Evolutionary conservation across 2,329 filamentous ascomycete species (phyloP).

Genomic region (Domatiomyces catenatus): DNA sequence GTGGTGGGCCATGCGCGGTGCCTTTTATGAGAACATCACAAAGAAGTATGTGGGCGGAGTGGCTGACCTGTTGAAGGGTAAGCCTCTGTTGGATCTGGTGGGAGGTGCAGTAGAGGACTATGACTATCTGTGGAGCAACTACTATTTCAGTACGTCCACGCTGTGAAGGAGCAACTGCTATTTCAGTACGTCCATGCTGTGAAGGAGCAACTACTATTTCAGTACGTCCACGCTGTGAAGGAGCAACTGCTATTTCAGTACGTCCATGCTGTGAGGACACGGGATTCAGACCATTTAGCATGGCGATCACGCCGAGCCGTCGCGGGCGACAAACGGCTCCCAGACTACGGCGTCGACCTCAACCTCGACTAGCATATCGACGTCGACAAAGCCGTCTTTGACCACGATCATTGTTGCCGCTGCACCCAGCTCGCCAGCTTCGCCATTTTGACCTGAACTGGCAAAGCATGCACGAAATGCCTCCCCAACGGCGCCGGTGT

Average conservation of each 20-base stretch:
- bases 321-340: background rate
- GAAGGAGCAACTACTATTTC: slow-evolving; percentile 90
- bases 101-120: slow-evolving; percentile 87
- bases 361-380: slow-evolving; percentile 26
- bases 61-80: slow-evolving; percentile 53
- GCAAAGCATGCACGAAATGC: slow-evolving; percentile 21
- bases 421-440: slow-evolving; percentile 14
- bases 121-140: slow-evolving; percentile 94
- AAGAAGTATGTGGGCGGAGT: slow-evolving; percentile 31
- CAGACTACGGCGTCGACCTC: slow-evolving; percentile 24
- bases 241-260: slow-evolving; percentile 92
- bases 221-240: slow-evolving; percentile 47
- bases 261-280: slow-evolving; percentile 38
- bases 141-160: slow-evolving; percentile 66
- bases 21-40: slow-evolving; percentile 86
- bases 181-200: slow-evolving; percentile 54
- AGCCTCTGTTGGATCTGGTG: slow-evolving; percentile 64
- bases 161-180: slow-evolving; percentile 73
- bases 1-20: slow-evolving; percentile 96
- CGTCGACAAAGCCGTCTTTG: slow-evolving; percentile 23
- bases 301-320: background rate
- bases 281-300: background rate
- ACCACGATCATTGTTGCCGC: slow-evolving; percentile 27
- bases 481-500: slow-evolving; percentile 20
- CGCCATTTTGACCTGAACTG: slow-evolving; percentile 6